Conservation (phyloP, 2,329 filamentous ascomycete species). For the Aspergillus luchuensis region DNA sequence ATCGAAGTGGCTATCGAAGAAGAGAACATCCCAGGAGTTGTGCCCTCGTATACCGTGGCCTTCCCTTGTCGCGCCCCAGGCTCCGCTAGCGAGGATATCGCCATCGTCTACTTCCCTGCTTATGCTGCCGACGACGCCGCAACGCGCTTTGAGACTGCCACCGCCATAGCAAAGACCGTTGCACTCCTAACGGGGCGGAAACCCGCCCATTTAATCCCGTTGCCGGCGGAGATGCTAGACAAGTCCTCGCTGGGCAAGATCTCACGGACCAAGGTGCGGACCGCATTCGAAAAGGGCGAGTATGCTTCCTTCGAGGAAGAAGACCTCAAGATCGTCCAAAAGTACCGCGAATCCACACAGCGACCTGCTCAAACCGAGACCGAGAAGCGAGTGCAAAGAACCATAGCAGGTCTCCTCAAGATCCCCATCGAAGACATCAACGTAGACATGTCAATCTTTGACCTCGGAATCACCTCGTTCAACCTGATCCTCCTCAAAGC, state of each 20-base stretch:
- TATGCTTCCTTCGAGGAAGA: not conserved
- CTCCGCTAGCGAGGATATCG: conserved; percentile 41
- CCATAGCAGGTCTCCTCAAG: conserved; percentile 11
- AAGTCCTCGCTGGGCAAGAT: conserved; percentile 20
- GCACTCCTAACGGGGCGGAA: conserved; percentile 6
- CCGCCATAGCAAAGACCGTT: conserved; percentile 11
- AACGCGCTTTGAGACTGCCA: conserved; percentile 11
- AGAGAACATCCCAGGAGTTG: conserved; percentile 27
- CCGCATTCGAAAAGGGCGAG: conserved; percentile 37
- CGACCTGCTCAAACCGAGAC: not conserved
- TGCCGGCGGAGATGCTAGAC: conserved; percentile 9
- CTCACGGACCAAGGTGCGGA: conserved; percentile 19
- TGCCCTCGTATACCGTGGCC: conserved; percentile 24
- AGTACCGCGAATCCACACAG: conserved; percentile 2
- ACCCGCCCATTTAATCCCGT: conserved; percentile 11
- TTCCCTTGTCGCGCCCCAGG: conserved; percentile 46
- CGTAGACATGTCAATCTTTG: conserved; percentile 6
- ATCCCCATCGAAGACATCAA: conserved; percentile 16
- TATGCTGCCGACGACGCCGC: conserved; percentile 13
- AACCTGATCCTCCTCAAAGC: not conserved
- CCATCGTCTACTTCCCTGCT: conserved; percentile 42
- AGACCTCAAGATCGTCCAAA: not conserved
- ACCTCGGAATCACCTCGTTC: not conserved
- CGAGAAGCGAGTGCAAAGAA: not conserved
- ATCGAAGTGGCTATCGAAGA: conserved; percentile 46